Base-by-base conservation (phyloP, 2,329 filamentous ascomycete species). In the Penicillium sp. region DNA sequence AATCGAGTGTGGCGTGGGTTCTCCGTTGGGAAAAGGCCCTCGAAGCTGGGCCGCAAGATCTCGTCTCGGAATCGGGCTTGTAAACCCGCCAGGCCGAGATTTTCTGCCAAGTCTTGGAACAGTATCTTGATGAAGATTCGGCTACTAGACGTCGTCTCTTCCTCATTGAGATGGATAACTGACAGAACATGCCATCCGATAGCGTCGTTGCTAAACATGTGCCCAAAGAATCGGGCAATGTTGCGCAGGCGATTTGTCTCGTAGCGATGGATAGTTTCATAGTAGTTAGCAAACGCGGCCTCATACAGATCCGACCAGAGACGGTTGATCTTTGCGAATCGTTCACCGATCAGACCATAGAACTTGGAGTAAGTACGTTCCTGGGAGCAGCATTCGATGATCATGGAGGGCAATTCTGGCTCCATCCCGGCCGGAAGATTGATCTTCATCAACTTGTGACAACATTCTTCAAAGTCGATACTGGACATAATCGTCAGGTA, bases 81-180 rank as follows among this genome's bases (percentile, higher is more conserved):
- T 35, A 98, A 68, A 56, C 84, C 85, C 31, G 80, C 73, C 73
- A 95, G 80, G 41, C 92, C 90, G 42, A 95, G 75, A 44, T 86
- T 84, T 65, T 95, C 87, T 3, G 82, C 77, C 15, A 96, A 77
- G 56, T 95, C 88, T 62, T 96, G 88, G 60, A 98, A 93, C 9
- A 98, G 69, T 40, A 96, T 96, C 71, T 95, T 96, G 73, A 98
- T 85, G 60, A 96, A 98, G 63, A 98, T 96, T 71, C 92, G 86
- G 52, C 86, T 94, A 46, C 87, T 92, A 2, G 88, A 90, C 0
- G 90, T 98, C 0, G 92, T 98, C 57, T 98, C 92, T 41, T 96
- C 90, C 62, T 98, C 89, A 58, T 92, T 98, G 35, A 98, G 70
- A 60, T 89, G 89, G 44, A 98, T 80, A 37, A 82, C 76, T 0